These are phyloP conservation scores for Circinella minor DNA, from an alignment of 371 early-diverging fungal species.

Conservation along the genomic window DNA sequence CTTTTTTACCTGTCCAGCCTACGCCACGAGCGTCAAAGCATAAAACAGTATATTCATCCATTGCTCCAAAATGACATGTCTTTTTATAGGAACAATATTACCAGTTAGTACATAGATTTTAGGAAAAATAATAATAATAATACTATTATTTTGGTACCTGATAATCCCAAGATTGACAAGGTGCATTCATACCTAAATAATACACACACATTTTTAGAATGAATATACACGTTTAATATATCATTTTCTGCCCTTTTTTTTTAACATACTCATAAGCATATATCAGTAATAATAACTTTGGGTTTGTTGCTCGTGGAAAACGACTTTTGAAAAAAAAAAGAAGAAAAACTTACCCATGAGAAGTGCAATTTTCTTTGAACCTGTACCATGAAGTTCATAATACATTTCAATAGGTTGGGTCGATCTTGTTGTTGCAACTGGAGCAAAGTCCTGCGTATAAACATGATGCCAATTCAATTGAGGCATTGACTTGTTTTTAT, in stretches of 20 bases:
- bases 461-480: conserved; percentile 17
- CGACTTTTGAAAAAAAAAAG: too few species aligned
- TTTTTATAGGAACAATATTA: conserved; percentile 24
- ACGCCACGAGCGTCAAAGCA: conserved; percentile 83
- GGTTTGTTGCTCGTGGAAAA: too few species aligned
- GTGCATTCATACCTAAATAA: conserved; percentile 39
- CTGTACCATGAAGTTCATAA: conserved; percentile 76
- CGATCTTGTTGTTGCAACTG: conserved; percentile 17
- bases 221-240: too few species aligned
- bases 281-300: too few species aligned
- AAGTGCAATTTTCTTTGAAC: conserved; percentile 59
- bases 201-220: too few species aligned
- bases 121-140: neutral
- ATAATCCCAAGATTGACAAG: conserved; percentile 42
- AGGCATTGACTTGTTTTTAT: conserved; percentile 15
- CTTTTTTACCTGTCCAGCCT: conserved; percentile 52
- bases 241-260: too few species aligned
- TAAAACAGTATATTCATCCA: conserved; percentile 70
- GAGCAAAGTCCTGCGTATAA: conserved; percentile 20
- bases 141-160: conserved; percentile 24
- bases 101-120: neutral
- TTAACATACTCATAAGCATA: too few species aligned
- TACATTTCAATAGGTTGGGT: conserved; percentile 41
- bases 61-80: conserved; percentile 59
- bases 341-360: conserved; percentile 63